Base-by-base conservation (phyloP, 129 eudicot species). In the Calendula officinalis region DNA sequence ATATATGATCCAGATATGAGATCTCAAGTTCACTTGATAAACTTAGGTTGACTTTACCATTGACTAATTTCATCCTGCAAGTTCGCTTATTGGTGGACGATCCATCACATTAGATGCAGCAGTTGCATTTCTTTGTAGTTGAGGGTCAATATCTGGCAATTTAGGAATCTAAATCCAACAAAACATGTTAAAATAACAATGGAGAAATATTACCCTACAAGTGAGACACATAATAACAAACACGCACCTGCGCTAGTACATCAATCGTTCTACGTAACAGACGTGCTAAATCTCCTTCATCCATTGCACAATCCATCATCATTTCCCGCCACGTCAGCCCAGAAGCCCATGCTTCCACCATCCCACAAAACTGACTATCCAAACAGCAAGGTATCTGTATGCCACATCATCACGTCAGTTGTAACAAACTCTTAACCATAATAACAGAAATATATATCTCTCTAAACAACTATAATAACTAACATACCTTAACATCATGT, bases 271-370 rank as follows among this genome's bases (percentile, higher is more conserved):
- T 61, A 12, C 96, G 84, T 67, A 88, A 78, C 32, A 92, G 86
- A 46, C 99, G 99, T 33, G 96, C 99, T 68, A 92, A 72, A 79
- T 92, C 99, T 46, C 99, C 99, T 74, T 92, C 99, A 75, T 92
- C 99, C 99, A 92, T 88, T 9, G 99, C 96, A 77, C 96, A 92
- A 39, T 92, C 99, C 99, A 92, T 92, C 98, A 85, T 92, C 9
- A 92, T 81, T 78, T 92, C 98, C 78, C 84, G 80, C 99, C 99
- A 92, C 15, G 99, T 88, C 61, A 92, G 74, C 62, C 99, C 99
- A 77, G 99, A 92, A 47, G 99, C 99, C 99, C 99, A 92, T 35
- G 96, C 99, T 79, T 92, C 99, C 41, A 92, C 95, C 96, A 92
- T 88, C 16, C 99, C 99, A 72, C 79, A 71, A 75, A 92, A 92